Evolutionary conservation across 2,329 filamentous ascomycete species (phyloP).

Genomic region (Penicillium sp.): DNA sequence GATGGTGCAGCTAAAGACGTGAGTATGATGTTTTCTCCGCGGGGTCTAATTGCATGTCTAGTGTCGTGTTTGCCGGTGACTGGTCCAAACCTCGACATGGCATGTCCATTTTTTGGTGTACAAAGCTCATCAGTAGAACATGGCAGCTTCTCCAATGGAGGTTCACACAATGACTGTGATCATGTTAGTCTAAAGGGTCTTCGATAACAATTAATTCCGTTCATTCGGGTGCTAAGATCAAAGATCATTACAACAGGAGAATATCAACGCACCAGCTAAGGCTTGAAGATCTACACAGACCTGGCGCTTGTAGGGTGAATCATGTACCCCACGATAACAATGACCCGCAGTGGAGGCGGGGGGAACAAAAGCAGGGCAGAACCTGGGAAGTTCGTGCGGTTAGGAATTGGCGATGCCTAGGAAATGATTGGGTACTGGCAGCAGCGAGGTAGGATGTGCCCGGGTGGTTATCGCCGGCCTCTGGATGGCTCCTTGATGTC

Average conservation of each 20-base stretch:
- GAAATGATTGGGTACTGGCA: slow-evolving; percentile 18
- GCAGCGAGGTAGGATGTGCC: not conserved
- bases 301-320: slow-evolving; percentile 9
- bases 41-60: slow-evolving; percentile 24
- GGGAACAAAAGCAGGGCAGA: not conserved
- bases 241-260: not conserved
- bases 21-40: slow-evolving; percentile 16
- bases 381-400: not conserved
- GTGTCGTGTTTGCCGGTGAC: slow-evolving; percentile 28
- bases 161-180: not conserved
- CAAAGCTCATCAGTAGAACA: not conserved
- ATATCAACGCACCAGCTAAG: slow-evolving; percentile 1
- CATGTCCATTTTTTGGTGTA: slow-evolving; percentile 15
- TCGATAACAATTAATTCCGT: not conserved
- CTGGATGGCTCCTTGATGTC: slow-evolving; percentile 18
- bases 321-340: slow-evolving; percentile 19
- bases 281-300: slow-evolving; percentile 13
- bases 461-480: slow-evolving; percentile 20
- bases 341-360: slow-evolving; percentile 22
- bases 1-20: slow-evolving; percentile 11
- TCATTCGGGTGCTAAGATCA: not conserved
- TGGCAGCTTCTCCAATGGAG: not conserved
- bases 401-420: slow-evolving; percentile 1
- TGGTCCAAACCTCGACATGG: slow-evolving; percentile 17
- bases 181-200: slow-evolving; percentile 10